Base-by-base conservation (phyloP, 1,139 yeast species). In the Saccharomyces pastorianus region DNA sequence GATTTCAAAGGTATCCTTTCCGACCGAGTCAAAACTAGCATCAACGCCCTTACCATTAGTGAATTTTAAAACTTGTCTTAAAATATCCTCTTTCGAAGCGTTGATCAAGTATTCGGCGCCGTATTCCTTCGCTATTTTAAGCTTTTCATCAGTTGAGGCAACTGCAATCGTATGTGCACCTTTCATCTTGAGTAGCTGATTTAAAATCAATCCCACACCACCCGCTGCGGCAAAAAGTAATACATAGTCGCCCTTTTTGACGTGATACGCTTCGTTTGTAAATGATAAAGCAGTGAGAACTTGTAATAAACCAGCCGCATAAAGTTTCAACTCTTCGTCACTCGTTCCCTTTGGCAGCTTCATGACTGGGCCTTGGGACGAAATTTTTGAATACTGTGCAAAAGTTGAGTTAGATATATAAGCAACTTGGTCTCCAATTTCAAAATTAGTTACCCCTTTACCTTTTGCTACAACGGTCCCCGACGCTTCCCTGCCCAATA, bases 201-300 rank as follows among this genome's bases (percentile, higher is more conserved):
- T 76, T 53, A 88, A 70, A 14, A 88, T 62, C 53, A 80, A 76
- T 2, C 97, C 97, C 51, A 88, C 93, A 55, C 97, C 96, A 51
- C 97, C 97, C 7, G 96, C 96, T 17, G 96, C 96, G 1, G 97
- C 97, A 76, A 91, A 89, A 38, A 88, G 83, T 53, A 90, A 75
- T 46, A 85, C 78, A 60, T 71, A 78, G 58, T 91, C 96, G 52
- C 81, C 90, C 65, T 77, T 74, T 65, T 85, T 66, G 38, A 89
- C 87, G 3, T 74, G 65, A 67, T 87, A 82, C 0, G 93, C 79
- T 59, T 86, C 91, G 48, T 77, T 73, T 48, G 81, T 72, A 56
- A 90, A 81, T 0, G 93, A 79, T 61, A 85, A 71, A 2, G 95
- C 95, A 3, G 97, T 90, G 56, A 89, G 72, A 1, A 90, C 95